Conservation (phyloP, 306 rosid species). For the Delonix regia region DNA sequence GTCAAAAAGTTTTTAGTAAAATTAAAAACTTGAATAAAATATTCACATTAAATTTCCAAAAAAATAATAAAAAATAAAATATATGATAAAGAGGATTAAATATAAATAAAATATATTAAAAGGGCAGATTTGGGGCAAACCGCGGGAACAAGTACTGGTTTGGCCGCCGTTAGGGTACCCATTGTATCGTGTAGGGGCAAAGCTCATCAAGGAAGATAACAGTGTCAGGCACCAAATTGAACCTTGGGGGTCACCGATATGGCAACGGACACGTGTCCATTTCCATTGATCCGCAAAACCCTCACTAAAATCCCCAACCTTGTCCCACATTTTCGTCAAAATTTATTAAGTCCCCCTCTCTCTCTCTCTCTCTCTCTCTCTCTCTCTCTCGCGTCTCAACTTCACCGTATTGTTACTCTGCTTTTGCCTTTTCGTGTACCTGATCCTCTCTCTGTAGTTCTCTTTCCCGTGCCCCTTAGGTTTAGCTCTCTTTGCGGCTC, state of each 20-base stretch:
- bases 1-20: neutral
- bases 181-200: neutral
- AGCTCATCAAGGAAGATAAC: too few species aligned
- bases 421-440: constrained; percentile 34
- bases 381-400: neutral
- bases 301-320: constrained; percentile 49
- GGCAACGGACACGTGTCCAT: constrained; percentile 64
- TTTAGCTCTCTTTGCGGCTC: neutral
- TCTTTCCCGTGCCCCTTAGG: neutral
- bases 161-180: neutral
- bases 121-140: neutral
- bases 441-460: neutral
- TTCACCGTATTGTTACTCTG: constrained; percentile 12
- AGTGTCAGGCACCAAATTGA: neutral
- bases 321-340: neutral
- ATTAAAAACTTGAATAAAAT: too few species aligned
- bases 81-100: neutral
- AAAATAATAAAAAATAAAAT: too few species aligned
- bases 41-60: too few species aligned
- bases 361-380: neutral
- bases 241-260: neutral
- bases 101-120: neutral
- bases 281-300: constrained; percentile 50
- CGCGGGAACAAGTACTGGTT: neutral
- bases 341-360: neutral